Base-by-base conservation (phyloP, 352 stramenopile species). In the Pythium aristosporum region DNA sequence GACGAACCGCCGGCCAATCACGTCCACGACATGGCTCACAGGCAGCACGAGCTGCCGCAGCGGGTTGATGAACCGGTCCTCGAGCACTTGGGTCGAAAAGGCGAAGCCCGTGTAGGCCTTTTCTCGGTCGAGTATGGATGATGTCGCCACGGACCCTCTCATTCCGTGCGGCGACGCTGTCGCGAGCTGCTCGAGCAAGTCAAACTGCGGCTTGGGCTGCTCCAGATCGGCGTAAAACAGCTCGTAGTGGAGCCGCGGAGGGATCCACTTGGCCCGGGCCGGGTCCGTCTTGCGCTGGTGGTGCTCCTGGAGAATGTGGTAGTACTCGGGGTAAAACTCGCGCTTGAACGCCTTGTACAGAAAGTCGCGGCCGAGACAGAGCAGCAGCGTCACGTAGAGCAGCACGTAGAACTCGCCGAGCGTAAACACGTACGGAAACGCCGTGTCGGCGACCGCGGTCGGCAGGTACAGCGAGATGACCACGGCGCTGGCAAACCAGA, bases 301-400 rank as follows among this genome's bases (percentile, higher is more conserved):
- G 57, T 88, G 77, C 53, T 96, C 87, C 61, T 93, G 87, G 20
- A 96, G 67, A 28, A 96, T 81, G 63, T 96, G 87, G 69, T 96
- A 96, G 71, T 96, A 96, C 57, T 96, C 87, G 2, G 87, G 87
- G 12, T 74, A 62, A 66, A 92, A 79, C 61, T 96, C 85, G 4
- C 85, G 85, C 73, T 96, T 96, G 63, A 85, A 94, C 6, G 81
- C 83, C 53, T 94, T 96, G 73, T 79, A 92, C 0, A 96, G 66
- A 50, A 96, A 91, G 54, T 94, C 87, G 0, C 87, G 80, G 1
- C 80, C 77, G 15, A 96, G 76, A 36, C 82, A 91, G 2, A 96
- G 73, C 30, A 96, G 53, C 16, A 93, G 47, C 28, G 70, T 74
- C 16, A 96, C 51, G 67, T 91, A 91, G 43, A 90, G 61, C n/a